Conservation (phyloP, 1,284 basidiomycete species). For the Ustilago nuda region DNA sequence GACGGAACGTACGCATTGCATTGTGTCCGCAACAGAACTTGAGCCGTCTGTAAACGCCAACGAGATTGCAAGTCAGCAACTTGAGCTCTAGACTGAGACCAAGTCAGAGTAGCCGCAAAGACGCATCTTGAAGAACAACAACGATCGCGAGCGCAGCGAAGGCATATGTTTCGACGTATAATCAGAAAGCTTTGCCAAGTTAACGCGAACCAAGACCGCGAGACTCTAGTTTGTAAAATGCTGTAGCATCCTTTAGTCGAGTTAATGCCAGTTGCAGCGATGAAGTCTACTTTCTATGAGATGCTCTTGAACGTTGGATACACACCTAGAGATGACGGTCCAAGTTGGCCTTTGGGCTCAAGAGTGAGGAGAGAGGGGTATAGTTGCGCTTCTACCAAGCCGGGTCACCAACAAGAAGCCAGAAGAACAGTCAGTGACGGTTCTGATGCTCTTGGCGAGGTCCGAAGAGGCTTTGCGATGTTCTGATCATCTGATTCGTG, state of each 20-base stretch:
- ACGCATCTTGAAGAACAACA: neutral
- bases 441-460: neutral
- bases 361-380: neutral
- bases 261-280: neutral
- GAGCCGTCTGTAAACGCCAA: neutral
- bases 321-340: constrained; percentile 9
- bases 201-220: constrained; percentile 66
- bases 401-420: neutral
- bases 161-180: constrained; percentile 23
- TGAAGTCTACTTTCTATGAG: constrained; percentile 1
- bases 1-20: constrained; percentile 20
- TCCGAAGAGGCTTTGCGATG: neutral
- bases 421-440: constrained; percentile 8
- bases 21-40: constrained; percentile 3
- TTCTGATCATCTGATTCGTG: constrained; percentile 55
- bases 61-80: constrained; percentile 2
- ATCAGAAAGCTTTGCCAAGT: constrained; percentile 52
- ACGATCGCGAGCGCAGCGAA: constrained; percentile 2
- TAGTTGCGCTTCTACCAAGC: neutral
- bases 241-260: constrained; percentile 50
- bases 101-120: neutral
- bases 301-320: neutral
- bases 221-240: constrained; percentile 66
- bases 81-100: neutral
- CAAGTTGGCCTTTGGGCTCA: neutral